Evolutionary conservation across 2,329 filamentous ascomycete genomes (phyloP), one percentile per base, ranked within the genome.

Genomic region (Trichophyton verrucosum): DNA sequence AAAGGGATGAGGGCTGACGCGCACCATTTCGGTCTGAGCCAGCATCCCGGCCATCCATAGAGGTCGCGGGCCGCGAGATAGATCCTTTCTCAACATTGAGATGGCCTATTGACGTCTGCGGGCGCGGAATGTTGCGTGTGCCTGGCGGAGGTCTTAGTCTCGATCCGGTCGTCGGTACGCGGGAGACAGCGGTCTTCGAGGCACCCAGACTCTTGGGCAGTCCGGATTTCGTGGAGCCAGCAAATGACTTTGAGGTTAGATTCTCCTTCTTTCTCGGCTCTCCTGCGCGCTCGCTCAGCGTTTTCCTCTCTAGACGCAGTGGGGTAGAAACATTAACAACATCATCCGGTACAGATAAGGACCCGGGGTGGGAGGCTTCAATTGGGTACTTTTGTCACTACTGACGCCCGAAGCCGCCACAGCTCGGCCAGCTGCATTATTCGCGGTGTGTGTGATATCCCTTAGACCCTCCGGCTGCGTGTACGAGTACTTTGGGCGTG

Each of bases 11-110:
- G 49, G 27, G 49, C 49, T 53, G 65, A 67, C 65, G 70, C 77
- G 71, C 82, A 82, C 81, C 78, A 75, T 81, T 80, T 73, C 77
- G 71, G 71, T 78, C 80, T 63, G 66, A 73, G 65, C 69, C 75
- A 65, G 72, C 74, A 65, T 70, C 67, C 62, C 73, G 74, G 61
- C 70, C 74, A 64, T 74, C 75, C 63, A 78, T 66, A 3, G 77
- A 74, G 9, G 75, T 77, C 6, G 71, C 69, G 6, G 76, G 73
- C 57, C 74, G 76, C 64, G 70, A 66, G 57, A 70, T 72, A 64
- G 73, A 76, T 40, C 38, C 38, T 57, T 17, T 57, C 33, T 30
- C 38, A 9, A 17, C 30, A n/a, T 40, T 38, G 22, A 30, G n/a
- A 24, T 57, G 20, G 8, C 55, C 55, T 1, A 40, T 57, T 40